A percentile compares a stretch with the other conserved stretches of the same genome.
These are phyloP conservation scores for Linnemannia hyalina DNA, from an alignment of 192 early-diverging fungal genomes.

Conservation along the genomic window DNA sequence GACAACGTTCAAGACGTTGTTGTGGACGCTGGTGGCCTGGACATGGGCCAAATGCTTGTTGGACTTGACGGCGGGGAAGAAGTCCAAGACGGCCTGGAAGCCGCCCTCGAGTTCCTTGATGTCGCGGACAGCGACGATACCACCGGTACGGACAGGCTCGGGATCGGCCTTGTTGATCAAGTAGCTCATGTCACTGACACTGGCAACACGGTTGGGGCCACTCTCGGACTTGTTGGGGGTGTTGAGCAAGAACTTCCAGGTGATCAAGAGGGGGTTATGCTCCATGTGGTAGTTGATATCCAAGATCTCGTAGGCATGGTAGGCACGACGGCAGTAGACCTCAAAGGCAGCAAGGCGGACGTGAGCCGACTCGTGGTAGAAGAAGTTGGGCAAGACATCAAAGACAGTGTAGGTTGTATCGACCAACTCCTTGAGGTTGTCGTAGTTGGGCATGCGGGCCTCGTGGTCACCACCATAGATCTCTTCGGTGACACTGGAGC, in stretches of 20 bases:
- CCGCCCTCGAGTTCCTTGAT: slow-evolving; percentile 77
- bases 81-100: slow-evolving; percentile 71
- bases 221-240: slow-evolving; percentile 63
- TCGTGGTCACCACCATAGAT: slow-evolving; percentile 82
- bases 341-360: slow-evolving; percentile 91
- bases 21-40: slow-evolving; percentile 48
- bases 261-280: slow-evolving; percentile 73
- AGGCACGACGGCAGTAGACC: slow-evolving; percentile 96
- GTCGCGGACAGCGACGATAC: slow-evolving; percentile 81
- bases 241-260: slow-evolving; percentile 84
- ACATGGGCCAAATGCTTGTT: slow-evolving; percentile 46
- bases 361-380: slow-evolving; percentile 86
- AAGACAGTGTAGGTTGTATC: slow-evolving; percentile 96
- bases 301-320: slow-evolving; percentile 96
- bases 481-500: slow-evolving; percentile 79
- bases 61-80: slow-evolving; percentile 64
- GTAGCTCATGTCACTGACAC: slow-evolving; percentile 86
- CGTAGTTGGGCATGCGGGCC: slow-evolving; percentile 80
- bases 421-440: slow-evolving; percentile 86
- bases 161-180: slow-evolving; percentile 77
- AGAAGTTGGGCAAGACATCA: slow-evolving; percentile 94
- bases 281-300: slow-evolving; percentile 83
- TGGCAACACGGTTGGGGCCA: slow-evolving; percentile 77
- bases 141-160: slow-evolving; percentile 87
- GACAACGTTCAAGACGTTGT: slow-evolving; percentile 91